phyloP scores from a whole-genome alignment of 1,284 basidiomycete genomes.

The Wallemia ichthyophaga region DNA sequence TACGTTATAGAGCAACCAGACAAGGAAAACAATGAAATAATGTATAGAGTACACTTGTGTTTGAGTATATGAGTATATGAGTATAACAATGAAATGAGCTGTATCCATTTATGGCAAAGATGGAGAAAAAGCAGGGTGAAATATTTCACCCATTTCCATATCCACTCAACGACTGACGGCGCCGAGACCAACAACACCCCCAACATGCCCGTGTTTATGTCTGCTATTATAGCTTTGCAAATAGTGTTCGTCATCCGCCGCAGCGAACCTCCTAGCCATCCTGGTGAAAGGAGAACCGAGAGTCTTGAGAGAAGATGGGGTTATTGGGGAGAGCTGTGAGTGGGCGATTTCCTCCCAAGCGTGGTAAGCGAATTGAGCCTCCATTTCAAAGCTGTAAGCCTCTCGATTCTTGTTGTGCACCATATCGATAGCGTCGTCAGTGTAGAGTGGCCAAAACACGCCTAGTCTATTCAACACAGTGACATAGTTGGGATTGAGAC shows the following conservation, averaged over 20 bases:
- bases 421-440: background rate
- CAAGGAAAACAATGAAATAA: no score
- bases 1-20: background rate
- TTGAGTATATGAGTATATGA: no score
- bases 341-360: slow-evolving; percentile 19
- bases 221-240: background rate
- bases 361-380: slow-evolving; percentile 18
- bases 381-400: slow-evolving; percentile 11
- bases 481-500: slow-evolving; percentile 16
- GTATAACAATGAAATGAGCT: no score
- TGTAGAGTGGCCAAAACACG: slow-evolving; percentile 22
- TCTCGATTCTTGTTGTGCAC: slow-evolving; percentile 1
- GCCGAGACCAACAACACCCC: no score
- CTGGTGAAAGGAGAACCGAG: slow-evolving; percentile 16
- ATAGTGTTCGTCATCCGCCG: slow-evolving; percentile 4
- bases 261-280: slow-evolving; percentile 13
- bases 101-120: no score
- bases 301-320: slow-evolving; percentile 12
- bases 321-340: slow-evolving; percentile 13
- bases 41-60: no score
- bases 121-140: no score
- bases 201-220: no score
- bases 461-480: slow-evolving; percentile 19
- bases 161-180: no score
- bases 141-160: no score